Evolutionary conservation across 2,329 filamentous ascomycete genomes (phyloP).

Genomic region (Scedosporium dehoogii): DNA sequence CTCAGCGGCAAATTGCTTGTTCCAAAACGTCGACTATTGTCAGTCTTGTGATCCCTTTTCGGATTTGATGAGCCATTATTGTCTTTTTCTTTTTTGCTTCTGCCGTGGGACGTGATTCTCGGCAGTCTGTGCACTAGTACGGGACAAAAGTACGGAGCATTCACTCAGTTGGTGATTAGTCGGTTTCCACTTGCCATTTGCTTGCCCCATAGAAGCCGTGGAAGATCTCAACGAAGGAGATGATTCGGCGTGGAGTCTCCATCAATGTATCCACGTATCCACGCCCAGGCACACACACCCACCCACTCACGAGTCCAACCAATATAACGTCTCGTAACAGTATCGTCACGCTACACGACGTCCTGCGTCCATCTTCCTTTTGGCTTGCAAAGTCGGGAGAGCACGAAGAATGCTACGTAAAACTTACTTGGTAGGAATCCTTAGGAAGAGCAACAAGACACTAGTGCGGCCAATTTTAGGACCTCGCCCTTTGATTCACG

Average conservation of each 20-base stretch:
- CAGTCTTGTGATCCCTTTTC: neutral
- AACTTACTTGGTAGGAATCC: neutral
- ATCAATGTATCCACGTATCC: too few species aligned
- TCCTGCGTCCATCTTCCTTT: too few species aligned
- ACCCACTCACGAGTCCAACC: too few species aligned
- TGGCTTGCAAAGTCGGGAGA: too few species aligned
- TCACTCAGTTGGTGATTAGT: neutral
- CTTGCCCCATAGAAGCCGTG: neutral
- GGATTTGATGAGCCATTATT: neutral
- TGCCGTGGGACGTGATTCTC: neutral
- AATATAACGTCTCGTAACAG: too few species aligned
- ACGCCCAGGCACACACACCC: too few species aligned
- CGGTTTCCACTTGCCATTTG: neutral
- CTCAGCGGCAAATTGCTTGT: too few species aligned
- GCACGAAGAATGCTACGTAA: too few species aligned
- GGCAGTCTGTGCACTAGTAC: neutral
- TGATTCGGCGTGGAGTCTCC: neutral
- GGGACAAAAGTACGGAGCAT: neutral
- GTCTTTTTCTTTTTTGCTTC: neutral
- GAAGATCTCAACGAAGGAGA: neutral
- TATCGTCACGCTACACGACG: too few species aligned
- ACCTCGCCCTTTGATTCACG: neutral
- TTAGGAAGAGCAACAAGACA: neutral
- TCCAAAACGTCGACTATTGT: neutral
- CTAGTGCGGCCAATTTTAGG: neutral